Percentiles rank a stretch among this genome's conserved stretches.
phyloP scores from a whole-genome alignment of 768 basidiomycete genomes.

The Dendrothele bispora region DNA sequence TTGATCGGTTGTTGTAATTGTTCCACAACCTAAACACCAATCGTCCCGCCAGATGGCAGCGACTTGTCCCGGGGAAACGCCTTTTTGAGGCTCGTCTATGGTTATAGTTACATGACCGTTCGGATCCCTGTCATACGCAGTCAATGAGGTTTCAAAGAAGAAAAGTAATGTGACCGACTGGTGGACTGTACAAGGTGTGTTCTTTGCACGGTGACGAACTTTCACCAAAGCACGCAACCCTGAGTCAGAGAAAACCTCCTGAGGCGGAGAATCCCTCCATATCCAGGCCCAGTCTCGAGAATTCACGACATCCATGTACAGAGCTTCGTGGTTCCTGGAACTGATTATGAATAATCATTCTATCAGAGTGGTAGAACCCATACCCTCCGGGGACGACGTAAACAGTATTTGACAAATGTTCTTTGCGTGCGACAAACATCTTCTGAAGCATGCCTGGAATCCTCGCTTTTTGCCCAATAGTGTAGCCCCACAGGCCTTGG shows the following conservation, averaged over 20 bases:
- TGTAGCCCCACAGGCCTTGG: conserved; percentile 79
- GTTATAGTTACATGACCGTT: conserved; percentile 38
- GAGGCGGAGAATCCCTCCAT: conserved; percentile 61
- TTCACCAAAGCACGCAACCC: conserved; percentile 57
- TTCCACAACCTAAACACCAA: conserved; percentile 85
- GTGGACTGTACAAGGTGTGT: conserved; percentile 51
- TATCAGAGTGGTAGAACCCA: conserved; percentile 18
- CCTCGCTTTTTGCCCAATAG: conserved; percentile 79
- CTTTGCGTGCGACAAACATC: conserved; percentile 78
- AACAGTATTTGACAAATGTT: conserved; percentile 60
- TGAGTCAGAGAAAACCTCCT: conserved; percentile 32
- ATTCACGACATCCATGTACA: conserved; percentile 29
- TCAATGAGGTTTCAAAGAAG: background rate
- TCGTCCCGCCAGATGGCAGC: conserved; percentile 70
- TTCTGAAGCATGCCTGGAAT: conserved; percentile 58
- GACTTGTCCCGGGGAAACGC: conserved; percentile 80
- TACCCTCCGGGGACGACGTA: conserved; percentile 76
- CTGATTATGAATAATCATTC: background rate
- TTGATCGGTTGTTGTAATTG: conserved; percentile 47
- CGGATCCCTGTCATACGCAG: conserved; percentile 19
- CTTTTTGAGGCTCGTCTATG: conserved; percentile 61
- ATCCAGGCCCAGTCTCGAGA: conserved; percentile 69
- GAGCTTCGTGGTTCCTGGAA: conserved; percentile 58
- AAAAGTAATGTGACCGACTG: conserved; percentile 35
- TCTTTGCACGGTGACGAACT: conserved; percentile 69